phyloP scores from a whole-genome alignment of 169 alveolate species.

The Cystoisospora suis region DNA sequence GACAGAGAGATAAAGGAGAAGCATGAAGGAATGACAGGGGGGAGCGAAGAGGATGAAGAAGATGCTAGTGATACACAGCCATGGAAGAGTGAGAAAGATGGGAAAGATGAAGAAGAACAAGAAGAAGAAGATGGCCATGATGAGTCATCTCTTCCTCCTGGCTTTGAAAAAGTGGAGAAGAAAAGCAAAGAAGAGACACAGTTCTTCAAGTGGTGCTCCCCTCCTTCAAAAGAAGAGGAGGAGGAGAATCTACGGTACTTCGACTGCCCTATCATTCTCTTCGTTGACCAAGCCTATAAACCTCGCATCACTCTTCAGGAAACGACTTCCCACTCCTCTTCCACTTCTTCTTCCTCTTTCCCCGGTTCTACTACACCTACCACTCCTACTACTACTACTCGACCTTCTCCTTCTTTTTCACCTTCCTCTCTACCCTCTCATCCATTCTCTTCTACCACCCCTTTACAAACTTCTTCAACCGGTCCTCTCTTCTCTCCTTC shows the following conservation, averaged over 20 bases:
- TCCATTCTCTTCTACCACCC: neutral
- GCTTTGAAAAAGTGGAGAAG: too few relatives aligned
- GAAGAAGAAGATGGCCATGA: too few relatives aligned
- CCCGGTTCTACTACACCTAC: neutral
- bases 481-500: neutral
- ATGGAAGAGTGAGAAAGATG: too few relatives aligned
- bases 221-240: neutral
- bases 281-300: constrained; percentile 9
- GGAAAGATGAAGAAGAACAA: too few relatives aligned
- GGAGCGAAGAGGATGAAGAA: too few relatives aligned
- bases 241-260: neutral
- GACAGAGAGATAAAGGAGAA: too few relatives aligned
- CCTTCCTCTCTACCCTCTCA: neutral
- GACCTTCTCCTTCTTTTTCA: neutral
- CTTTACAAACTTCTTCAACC: neutral
- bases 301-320: neutral
- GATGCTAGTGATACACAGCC: too few relatives aligned
- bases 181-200: too few relatives aligned
- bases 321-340: neutral
- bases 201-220: too few relatives aligned
- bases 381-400: neutral
- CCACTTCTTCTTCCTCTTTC: neutral
- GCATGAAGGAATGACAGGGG: too few relatives aligned
- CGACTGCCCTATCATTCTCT: neutral
- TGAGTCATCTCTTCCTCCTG: too few relatives aligned